Percentiles rank a stretch among this genome's conserved stretches.
phyloP scores from a whole-genome alignment of 78 protist species.

The Cavenderia fasciculata region DNA sequence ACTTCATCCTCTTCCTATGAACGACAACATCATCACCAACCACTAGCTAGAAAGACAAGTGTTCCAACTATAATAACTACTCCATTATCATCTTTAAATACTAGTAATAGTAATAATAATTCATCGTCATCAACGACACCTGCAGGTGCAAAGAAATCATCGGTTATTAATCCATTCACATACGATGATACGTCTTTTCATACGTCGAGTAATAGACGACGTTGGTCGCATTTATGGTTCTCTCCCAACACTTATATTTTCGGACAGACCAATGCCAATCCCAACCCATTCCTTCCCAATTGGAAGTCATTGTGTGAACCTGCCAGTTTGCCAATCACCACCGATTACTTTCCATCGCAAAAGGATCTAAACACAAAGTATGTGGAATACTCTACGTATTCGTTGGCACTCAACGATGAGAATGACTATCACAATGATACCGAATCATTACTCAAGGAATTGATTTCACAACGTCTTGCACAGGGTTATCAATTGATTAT shows the following conservation, averaged over 20 bases:
- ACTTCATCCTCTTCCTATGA: no score
- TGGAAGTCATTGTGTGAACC: constrained; percentile 84
- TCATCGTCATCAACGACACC: no score
- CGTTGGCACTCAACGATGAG: constrained; percentile 61
- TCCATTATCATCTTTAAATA: not conserved
- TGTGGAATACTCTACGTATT: constrained; percentile 55
- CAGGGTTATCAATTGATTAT: constrained; percentile 76
- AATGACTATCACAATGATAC: constrained; percentile 59
- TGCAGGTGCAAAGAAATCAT: not conserved
- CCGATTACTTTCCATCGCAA: constrained; percentile 68
- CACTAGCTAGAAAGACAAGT: no score
- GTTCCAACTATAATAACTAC: not conserved
- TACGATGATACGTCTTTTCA: constrained; percentile 58
- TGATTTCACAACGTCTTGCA: constrained; percentile 74
- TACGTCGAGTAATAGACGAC: constrained; percentile 58
- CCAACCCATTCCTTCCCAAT: constrained; percentile 75
- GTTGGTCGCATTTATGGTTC: constrained; percentile 78
- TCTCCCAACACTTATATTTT: constrained; percentile 70
- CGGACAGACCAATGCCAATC: constrained; percentile 70
- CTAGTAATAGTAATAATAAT: no score
- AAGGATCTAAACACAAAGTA: constrained; percentile 62
- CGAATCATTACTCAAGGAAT: constrained; percentile 60
- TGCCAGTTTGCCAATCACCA: constrained; percentile 77
- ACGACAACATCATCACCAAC: not conserved
- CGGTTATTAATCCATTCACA: constrained; percentile 69